Evolutionary conservation across 1,139 yeast species (phyloP).

Genomic region (Trichomonascaceae sp.): DNA sequence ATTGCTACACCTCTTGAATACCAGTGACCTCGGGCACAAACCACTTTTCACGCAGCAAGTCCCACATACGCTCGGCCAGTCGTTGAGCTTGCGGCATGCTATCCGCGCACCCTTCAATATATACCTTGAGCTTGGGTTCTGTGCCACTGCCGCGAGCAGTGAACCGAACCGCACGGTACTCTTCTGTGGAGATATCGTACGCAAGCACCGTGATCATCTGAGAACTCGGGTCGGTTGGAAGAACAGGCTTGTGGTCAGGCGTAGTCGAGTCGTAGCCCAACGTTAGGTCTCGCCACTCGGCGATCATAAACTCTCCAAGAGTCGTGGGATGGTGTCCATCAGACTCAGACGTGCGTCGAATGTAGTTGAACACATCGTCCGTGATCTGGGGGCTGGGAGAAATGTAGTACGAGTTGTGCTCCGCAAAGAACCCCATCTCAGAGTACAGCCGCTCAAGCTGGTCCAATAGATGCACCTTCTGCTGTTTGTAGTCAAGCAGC

Average conservation of each 20-base stretch:
- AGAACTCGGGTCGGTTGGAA: constrained; percentile 59
- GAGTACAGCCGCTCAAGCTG: constrained; percentile 46
- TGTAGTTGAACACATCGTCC: constrained; percentile 38
- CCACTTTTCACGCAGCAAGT: constrained; percentile 30
- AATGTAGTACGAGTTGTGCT: constrained; percentile 75
- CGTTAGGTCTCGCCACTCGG: constrained; percentile 74
- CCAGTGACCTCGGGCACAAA: constrained; percentile 19
- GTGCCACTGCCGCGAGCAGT: constrained; percentile 95
- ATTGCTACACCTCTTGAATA: constrained; percentile 1
- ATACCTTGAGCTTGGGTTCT: constrained; percentile 87
- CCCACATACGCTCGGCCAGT: constrained; percentile 62
- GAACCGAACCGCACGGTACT: constrained; percentile 40
- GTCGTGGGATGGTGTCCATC: constrained; percentile 25
- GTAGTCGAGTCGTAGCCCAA: constrained; percentile 67
- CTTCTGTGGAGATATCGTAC: constrained; percentile 5
- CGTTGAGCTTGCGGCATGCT: constrained; percentile 33
- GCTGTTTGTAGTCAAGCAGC: constrained; percentile 27
- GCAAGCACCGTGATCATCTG: constrained; percentile 72
- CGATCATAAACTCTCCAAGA: constrained; percentile 43
- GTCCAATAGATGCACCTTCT: constrained; percentile 27
- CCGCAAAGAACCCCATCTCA: constrained; percentile 69
- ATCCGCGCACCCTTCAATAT: constrained; percentile 60
- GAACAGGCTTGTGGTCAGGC: constrained; percentile 37
- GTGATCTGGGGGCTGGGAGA: constrained; percentile 42
- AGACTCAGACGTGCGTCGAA: constrained; percentile 19